A percentile compares a stretch with the other conserved stretches of the same genome.
These are phyloP conservation scores for Vigna reflexopilosa DNA, from an alignment of 306 rosid genomes.

Conservation along the genomic window DNA sequence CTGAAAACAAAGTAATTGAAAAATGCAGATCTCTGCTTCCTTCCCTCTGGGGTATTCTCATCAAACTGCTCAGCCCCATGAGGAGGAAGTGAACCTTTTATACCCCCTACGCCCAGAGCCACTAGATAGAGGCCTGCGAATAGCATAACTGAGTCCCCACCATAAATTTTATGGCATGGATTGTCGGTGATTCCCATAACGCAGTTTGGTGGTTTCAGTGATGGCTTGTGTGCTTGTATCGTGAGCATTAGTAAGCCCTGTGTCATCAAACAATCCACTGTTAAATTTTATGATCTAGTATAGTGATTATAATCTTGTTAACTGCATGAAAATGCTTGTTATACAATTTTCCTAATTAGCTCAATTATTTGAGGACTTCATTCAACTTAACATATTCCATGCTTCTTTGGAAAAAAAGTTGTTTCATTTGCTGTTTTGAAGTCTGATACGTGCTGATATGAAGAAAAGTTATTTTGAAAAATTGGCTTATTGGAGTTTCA, in stretches of 20 bases:
- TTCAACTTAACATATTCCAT: slow-evolving; percentile 19
- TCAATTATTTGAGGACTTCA: neutral
- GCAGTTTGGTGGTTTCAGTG: slow-evolving; percentile 72
- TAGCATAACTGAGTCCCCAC: slow-evolving; percentile 58
- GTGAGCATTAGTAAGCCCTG: slow-evolving; percentile 80
- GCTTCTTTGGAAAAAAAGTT: slow-evolving; percentile 3
- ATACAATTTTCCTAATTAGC: neutral
- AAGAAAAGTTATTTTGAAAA: slow-evolving; percentile 1
- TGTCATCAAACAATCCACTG: slow-evolving; percentile 36
- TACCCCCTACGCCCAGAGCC: slow-evolving; percentile 92
- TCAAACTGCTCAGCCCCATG: slow-evolving; percentile 91
- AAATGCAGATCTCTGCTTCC: slow-evolving; percentile 72
- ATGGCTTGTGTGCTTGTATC: slow-evolving; percentile 69
- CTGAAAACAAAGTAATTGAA: slow-evolving; percentile 80
- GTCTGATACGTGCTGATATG: neutral
- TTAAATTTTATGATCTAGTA: neutral
- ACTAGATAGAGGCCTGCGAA: slow-evolving; percentile 78
- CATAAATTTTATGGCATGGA: slow-evolving; percentile 61
- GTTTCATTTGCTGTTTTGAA: neutral
- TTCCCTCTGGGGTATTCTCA: slow-evolving; percentile 60
- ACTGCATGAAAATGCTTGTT: neutral
- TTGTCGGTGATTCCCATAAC: slow-evolving; percentile 39
- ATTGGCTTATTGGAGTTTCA: slow-evolving; percentile 1
- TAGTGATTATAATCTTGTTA: slow-evolving; percentile 19
- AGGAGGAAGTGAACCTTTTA: slow-evolving; percentile 86